Evolutionary conservation across 139 green algal species (phyloP).

Genomic region (Chlorella sp.): DNA sequence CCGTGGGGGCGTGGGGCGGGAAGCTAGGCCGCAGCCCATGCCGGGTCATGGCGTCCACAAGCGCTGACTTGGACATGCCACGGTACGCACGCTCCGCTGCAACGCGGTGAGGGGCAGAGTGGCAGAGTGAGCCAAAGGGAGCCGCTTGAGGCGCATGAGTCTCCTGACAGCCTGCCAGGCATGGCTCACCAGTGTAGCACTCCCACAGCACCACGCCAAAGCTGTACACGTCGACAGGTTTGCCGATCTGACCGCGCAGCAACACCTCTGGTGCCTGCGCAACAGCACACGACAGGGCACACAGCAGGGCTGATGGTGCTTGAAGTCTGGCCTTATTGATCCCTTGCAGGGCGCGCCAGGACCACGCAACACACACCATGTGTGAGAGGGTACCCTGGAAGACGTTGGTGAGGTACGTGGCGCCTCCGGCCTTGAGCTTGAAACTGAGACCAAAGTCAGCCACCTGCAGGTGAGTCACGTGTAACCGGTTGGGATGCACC

Average conservation of each 20-base stretch:
- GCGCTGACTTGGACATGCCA: not conserved
- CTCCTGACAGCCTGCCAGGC: not conserved
- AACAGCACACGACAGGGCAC: not conserved
- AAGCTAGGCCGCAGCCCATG: not conserved
- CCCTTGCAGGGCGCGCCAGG: not conserved
- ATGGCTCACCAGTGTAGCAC: constrained; percentile 18
- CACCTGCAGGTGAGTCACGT: constrained; percentile 8
- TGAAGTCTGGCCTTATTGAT: not conserved
- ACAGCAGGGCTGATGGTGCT: too few species aligned
- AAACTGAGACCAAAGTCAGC: constrained; percentile 43
- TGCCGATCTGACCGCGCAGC: not conserved
- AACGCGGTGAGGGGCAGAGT: not conserved
- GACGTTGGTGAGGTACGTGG: constrained; percentile 32
- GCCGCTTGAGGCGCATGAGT: not conserved
- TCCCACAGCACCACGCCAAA: constrained; percentile 35
- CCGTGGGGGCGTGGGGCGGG: not conserved
- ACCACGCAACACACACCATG: constrained; percentile 13
- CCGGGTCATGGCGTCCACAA: not conserved
- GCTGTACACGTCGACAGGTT: constrained; percentile 17
- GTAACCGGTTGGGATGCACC: not conserved
- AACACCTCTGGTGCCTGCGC: constrained; percentile 2
- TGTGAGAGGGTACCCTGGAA: constrained; percentile 40
- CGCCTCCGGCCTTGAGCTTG: constrained; percentile 19
- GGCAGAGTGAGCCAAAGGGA: not conserved
- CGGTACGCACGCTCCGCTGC: not conserved